phyloP scores from a whole-genome alignment of 331 rosid species.

The Stylosanthes scabra region DNA sequence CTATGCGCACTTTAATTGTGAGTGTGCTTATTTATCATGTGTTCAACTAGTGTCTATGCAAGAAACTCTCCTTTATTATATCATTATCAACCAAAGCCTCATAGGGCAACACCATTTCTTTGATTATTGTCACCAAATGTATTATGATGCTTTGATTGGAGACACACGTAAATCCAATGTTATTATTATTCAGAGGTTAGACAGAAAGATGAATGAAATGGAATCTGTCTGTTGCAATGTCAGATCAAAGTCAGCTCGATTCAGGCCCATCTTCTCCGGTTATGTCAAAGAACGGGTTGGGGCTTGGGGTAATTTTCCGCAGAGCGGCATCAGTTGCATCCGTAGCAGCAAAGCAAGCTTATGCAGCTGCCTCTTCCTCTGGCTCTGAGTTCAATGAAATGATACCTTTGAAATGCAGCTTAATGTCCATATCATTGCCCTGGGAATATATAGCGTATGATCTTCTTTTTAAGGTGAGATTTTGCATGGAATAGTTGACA shows the following conservation, averaged over 20 bases:
- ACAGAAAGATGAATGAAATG: constrained; percentile 45
- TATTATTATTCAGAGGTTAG: constrained; percentile 35
- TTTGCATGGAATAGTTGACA: constrained; percentile 22
- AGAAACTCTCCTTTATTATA: not conserved
- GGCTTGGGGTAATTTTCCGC: constrained; percentile 81
- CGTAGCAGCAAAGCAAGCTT: constrained; percentile 88
- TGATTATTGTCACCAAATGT: constrained; percentile 29
- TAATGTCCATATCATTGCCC: constrained; percentile 96
- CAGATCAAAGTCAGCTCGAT: constrained; percentile 95
- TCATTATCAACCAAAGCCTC: constrained; percentile 25
- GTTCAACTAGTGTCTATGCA: too few relatives aligned
- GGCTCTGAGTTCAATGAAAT: constrained; percentile 68
- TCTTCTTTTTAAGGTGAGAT: constrained; percentile 92
- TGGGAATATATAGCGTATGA: constrained; percentile 96
- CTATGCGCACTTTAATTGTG: too few relatives aligned
- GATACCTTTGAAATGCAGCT: constrained; percentile 94
- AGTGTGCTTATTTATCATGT: too few relatives aligned
- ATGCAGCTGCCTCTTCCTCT: constrained; percentile 85
- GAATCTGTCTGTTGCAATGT: constrained; percentile 45
- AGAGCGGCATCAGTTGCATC: constrained; percentile 93
- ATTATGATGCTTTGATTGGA: constrained; percentile 29
- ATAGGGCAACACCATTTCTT: constrained; percentile 3
- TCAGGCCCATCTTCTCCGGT: constrained; percentile 84
- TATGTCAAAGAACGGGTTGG: constrained; percentile 75
- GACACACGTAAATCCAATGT: constrained; percentile 4